Conservation (phyloP, 208 protist species). For the Naegleria fowleri region DNA sequence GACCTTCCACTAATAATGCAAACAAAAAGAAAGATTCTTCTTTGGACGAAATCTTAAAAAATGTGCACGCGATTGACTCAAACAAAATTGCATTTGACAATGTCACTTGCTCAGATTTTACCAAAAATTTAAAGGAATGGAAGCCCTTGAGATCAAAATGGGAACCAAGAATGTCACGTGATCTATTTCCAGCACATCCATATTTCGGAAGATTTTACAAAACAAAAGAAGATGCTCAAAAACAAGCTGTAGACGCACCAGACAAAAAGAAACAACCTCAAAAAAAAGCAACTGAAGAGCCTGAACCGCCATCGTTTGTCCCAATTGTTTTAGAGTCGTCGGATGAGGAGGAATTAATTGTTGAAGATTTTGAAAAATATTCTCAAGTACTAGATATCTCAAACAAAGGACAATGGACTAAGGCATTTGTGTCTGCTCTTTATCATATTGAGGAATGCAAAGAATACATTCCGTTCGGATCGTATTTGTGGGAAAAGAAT, state of each 20-base stretch:
- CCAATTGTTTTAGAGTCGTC: not conserved
- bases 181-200: not conserved
- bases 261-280: not conserved
- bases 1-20: not conserved
- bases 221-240: not conserved
- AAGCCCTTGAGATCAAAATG: not conserved
- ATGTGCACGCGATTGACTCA: not conserved
- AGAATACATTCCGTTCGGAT: not conserved
- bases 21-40: not conserved
- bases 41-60: not conserved
- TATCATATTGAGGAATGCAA: not conserved
- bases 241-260: not conserved
- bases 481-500: constrained; percentile 20
- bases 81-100: not conserved
- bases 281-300: not conserved
- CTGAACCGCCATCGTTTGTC: no score
- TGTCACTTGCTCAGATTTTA: not conserved
- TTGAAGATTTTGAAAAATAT: constrained; percentile 1
- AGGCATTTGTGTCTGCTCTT: not conserved
- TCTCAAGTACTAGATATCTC: not conserved
- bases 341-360: not conserved
- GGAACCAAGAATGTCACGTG: not conserved
- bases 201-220: not conserved
- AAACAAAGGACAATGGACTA: not conserved
- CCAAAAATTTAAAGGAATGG: not conserved